Conservation (phyloP, 768 basidiomycete genomes). For the Russula sp. region DNA sequence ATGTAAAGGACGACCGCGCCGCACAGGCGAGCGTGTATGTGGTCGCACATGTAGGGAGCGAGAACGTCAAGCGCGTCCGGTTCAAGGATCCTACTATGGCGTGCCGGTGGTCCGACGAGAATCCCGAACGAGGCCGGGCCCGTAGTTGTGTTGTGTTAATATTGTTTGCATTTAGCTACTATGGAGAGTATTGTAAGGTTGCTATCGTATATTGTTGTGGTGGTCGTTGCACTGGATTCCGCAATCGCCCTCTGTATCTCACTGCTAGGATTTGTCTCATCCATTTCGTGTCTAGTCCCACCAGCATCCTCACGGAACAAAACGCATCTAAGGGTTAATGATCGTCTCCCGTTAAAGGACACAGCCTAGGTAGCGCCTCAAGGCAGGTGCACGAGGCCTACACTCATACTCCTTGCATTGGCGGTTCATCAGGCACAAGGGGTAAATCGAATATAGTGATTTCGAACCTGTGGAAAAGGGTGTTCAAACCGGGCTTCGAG, state of each 20-base stretch:
- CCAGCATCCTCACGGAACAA: too few species aligned
- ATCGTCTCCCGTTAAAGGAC: not conserved
- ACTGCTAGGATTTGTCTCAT: too few species aligned
- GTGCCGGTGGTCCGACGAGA: not conserved
- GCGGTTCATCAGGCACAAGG: not conserved
- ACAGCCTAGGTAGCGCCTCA: not conserved
- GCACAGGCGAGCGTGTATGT: slow-evolving; percentile 5
- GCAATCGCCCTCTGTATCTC: too few species aligned
- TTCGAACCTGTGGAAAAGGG: not conserved
- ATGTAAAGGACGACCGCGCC: slow-evolving; percentile 9
- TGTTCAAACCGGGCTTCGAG: not conserved
- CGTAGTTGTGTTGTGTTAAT: not conserved
- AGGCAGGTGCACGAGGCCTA: not conserved
- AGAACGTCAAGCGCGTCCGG: not conserved
- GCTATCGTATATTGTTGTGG: not conserved
- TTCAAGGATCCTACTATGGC: slow-evolving; percentile 1
- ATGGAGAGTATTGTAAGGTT: not conserved
- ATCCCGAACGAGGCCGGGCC: not conserved
- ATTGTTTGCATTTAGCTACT: not conserved
- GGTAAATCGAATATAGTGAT: not conserved
- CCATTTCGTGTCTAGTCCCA: too few species aligned
- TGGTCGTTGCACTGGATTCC: not conserved
- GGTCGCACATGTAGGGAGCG: not conserved
- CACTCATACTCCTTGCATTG: not conserved
- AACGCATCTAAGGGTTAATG: too few species aligned